These are phyloP conservation scores for Neonectria hederae DNA, from an alignment of 2,329 filamentous ascomycete genomes.

Conservation along the genomic window DNA sequence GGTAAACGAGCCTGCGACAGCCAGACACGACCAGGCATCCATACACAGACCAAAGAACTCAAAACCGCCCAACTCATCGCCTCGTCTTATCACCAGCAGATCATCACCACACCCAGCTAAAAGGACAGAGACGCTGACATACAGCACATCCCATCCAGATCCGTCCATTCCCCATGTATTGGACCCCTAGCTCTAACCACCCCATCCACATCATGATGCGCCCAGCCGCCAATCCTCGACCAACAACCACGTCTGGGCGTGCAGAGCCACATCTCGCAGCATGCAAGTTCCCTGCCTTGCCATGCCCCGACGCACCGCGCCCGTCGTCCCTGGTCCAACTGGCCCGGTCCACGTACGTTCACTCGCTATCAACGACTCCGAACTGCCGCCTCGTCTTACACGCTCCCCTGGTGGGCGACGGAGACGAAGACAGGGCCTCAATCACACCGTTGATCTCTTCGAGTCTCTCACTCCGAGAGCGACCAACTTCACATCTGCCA, in stretches of 20 bases:
- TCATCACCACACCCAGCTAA: neutral
- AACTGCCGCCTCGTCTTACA: constrained; percentile 15
- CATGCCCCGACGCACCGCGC: constrained; percentile 13
- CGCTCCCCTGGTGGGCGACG: neutral
- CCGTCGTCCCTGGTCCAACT: constrained; percentile 7
- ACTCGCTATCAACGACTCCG: constrained; percentile 8
- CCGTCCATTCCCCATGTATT: neutral
- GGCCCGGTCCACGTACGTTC: neutral
- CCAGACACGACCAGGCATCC: neutral
- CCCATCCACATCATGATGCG: neutral
- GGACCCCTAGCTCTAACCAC: neutral
- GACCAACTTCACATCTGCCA: constrained; percentile 14
- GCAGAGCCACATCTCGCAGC: constrained; percentile 32
- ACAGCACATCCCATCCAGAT: neutral
- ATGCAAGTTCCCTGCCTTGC: constrained; percentile 28
- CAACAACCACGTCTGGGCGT: constrained; percentile 17
- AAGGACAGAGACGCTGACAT: neutral
- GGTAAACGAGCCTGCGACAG: neutral
- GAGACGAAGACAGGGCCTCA: constrained; percentile 14
- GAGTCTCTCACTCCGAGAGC: constrained; percentile 3
- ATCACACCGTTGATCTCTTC: constrained; percentile 34
- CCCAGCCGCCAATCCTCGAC: constrained; percentile 7
- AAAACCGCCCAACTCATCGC: neutral
- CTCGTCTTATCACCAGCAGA: neutral
- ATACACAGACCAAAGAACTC: neutral